These are phyloP conservation scores for Beauveria pseudobassiana DNA, from an alignment of 2,329 filamentous ascomycete genomes.

Conservation along the genomic window DNA sequence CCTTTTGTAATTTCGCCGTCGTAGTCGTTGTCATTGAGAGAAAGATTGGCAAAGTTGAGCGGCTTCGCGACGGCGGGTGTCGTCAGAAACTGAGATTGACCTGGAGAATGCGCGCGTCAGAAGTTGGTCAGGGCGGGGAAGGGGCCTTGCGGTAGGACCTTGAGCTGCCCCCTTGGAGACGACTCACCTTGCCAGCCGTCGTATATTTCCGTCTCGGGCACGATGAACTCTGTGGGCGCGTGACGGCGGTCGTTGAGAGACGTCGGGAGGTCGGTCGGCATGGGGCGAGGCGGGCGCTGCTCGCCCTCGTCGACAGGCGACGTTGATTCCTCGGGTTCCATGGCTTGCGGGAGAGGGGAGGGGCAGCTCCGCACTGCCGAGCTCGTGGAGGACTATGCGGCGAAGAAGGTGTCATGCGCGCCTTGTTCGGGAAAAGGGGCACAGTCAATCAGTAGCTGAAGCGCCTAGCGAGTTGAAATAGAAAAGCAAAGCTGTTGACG, in stretches of 20 bases:
- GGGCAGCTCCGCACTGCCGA: constrained; percentile 27
- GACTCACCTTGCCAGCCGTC: constrained; percentile 89
- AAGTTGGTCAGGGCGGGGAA: constrained; percentile 12
- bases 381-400: constrained; percentile 24
- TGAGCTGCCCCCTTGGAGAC: constrained; percentile 4
- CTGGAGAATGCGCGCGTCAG: constrained; percentile 38
- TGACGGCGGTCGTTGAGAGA: constrained; percentile 82
- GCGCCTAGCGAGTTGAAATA: not conserved
- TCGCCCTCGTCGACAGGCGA: constrained; percentile 34
- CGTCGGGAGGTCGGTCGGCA: constrained; percentile 81
- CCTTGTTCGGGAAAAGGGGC: not conserved
- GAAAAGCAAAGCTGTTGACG: not conserved
- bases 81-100: constrained; percentile 91
- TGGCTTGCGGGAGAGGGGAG: constrained; percentile 32
- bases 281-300: constrained; percentile 31
- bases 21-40: constrained; percentile 73
- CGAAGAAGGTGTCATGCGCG: constrained; percentile 4
- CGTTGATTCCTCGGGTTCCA: constrained; percentile 50
- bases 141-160: constrained; percentile 6
- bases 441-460: not conserved
- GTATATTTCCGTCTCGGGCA: constrained; percentile 90
- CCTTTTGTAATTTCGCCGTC: constrained; percentile 50
- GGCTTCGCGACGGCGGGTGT: constrained; percentile 79
- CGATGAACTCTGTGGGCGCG: constrained; percentile 53
- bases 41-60: constrained; percentile 71